Conservation (phyloP, 208 protist genomes). For the Leishmania martiniquensis region DNA sequence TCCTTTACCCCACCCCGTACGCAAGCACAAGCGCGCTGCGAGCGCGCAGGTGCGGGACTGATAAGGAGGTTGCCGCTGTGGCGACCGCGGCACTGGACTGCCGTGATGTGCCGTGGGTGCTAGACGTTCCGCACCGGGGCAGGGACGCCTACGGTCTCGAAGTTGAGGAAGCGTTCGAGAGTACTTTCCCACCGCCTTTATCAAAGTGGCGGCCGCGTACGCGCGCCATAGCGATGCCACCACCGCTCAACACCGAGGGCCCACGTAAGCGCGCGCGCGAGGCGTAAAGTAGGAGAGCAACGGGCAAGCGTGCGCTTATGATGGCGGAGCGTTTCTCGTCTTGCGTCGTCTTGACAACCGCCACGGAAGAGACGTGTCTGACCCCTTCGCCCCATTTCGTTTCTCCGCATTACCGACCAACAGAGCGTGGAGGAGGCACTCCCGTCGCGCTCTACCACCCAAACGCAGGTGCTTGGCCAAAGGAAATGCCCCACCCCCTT, state of each 20-base stretch:
- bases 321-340: background rate
- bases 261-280: conserved; percentile 22
- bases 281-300: background rate
- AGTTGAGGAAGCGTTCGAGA: conserved; percentile 36
- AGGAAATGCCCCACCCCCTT: too few relatives aligned
- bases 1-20: conserved; percentile 63
- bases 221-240: background rate
- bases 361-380: background rate
- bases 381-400: background rate
- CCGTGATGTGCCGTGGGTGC: conserved; percentile 75
- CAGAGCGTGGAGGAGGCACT: background rate
- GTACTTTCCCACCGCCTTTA: background rate
- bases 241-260: background rate
- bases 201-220: background rate
- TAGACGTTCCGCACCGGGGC: conserved; percentile 76
- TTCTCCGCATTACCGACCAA: background rate
- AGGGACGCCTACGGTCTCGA: conserved; percentile 48
- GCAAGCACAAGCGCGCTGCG: conserved; percentile 52
- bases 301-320: background rate
- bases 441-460: too few relatives aligned
- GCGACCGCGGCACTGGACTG: conserved; percentile 18
- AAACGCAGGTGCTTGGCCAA: background rate
- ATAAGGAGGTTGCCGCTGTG: background rate
- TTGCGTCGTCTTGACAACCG: background rate
- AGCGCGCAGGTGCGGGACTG: background rate